Percentiles rank a stretch among this genome's conserved stretches.
Conservation (phyloP, 1,284 basidiomycete genomes). For the Naganishia cerealis region DNA sequence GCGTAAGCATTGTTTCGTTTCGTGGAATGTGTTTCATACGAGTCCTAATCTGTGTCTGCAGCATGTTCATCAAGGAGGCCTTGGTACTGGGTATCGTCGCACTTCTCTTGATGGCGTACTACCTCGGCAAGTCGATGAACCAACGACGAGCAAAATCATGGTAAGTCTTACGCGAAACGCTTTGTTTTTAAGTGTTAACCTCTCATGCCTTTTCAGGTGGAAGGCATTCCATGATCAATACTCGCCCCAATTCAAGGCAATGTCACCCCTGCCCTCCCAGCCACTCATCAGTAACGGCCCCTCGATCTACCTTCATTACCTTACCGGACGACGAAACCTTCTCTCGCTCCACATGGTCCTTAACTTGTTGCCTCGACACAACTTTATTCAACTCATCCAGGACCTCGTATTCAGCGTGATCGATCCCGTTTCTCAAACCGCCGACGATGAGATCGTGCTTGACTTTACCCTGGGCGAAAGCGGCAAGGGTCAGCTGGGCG, state of each 20-base stretch:
- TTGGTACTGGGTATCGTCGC: conserved; percentile 61
- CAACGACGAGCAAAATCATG: conserved; percentile 42
- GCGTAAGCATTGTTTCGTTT: conserved; percentile 53
- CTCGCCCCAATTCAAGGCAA: conserved; percentile 60
- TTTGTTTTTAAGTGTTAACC: background rate
- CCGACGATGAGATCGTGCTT: conserved; percentile 65
- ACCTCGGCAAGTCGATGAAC: conserved; percentile 47
- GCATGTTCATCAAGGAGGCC: conserved; percentile 67
- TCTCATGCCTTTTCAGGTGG: conserved; percentile 21
- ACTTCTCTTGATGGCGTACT: conserved; percentile 44
- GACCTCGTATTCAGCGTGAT: conserved; percentile 65
- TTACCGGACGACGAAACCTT: conserved; percentile 75
- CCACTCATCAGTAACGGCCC: conserved; percentile 64
- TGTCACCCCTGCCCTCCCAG: conserved; percentile 55
- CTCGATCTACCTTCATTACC: conserved; percentile 76
- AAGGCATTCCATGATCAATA: conserved; percentile 63
- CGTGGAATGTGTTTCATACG: background rate
- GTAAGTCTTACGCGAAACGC: conserved; percentile 52
- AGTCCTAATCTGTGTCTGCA: background rate
- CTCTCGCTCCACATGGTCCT: conserved; percentile 75
- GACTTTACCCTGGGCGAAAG: conserved; percentile 70
- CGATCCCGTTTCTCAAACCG: conserved; percentile 63
- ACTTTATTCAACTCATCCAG: conserved; percentile 67
- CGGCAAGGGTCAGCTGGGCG: conserved; percentile 51
- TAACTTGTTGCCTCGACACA: conserved; percentile 76